These are phyloP conservation scores for Aristolochia californica DNA, from an alignment of 164 flowering plant species.

Conservation along the genomic window DNA sequence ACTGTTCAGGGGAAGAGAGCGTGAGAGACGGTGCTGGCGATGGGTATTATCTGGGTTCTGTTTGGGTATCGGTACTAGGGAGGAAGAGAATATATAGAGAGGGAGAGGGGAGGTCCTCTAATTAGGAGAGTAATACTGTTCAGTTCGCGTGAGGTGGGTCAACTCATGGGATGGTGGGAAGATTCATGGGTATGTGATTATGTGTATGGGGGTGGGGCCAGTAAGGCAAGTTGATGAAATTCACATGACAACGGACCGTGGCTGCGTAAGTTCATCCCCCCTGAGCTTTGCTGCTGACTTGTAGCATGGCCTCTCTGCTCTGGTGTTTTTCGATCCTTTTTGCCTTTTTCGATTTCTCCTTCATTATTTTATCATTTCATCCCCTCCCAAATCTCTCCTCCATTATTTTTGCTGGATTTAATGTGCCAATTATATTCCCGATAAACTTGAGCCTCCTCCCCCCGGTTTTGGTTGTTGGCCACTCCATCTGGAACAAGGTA, in stretches of 20 bases:
- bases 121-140: background rate
- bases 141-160: conserved; percentile 19
- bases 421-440: conserved; percentile 15
- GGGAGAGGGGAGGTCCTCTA: conserved; percentile 1
- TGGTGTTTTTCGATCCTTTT: background rate
- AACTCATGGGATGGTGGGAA: conserved; percentile 32
- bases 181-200: conserved; percentile 33
- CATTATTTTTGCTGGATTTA: conserved; percentile 9
- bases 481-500: background rate
- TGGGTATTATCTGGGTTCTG: too few species aligned
- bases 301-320: conserved; percentile 5
- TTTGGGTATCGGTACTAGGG: too few species aligned
- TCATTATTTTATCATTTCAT: background rate
- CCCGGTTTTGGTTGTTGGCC: background rate
- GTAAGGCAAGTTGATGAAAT: conserved; percentile 51
- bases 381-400: background rate
- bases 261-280: conserved; percentile 59
- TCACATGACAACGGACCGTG: conserved; percentile 66
- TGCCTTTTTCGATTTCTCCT: too few species aligned
- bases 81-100: background rate
- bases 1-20: background rate
- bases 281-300: conserved; percentile 22
- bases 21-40: background rate
- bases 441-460: conserved; percentile 7
- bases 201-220: conserved; percentile 49